These are phyloP conservation scores for Cornus florida DNA, from an alignment of 148 eudicot genomes.

Conservation along the genomic window DNA sequence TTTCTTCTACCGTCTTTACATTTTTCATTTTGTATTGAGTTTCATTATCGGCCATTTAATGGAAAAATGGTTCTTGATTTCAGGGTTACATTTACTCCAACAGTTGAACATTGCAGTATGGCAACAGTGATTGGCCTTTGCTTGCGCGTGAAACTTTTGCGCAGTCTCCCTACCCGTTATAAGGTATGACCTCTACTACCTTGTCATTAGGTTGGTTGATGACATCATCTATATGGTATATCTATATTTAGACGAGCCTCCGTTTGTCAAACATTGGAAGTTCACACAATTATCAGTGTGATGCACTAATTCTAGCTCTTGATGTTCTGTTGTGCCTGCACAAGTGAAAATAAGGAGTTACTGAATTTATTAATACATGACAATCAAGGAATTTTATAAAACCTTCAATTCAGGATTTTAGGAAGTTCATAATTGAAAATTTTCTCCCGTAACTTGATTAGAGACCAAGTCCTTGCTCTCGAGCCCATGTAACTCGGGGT, in stretches of 20 bases:
- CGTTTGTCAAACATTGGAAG: neutral
- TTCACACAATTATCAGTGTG: neutral
- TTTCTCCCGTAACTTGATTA: neutral
- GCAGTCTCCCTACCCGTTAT: conserved; percentile 80
- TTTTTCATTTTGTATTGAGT: neutral
- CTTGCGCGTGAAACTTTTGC: conserved; percentile 90
- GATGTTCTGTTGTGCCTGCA: neutral
- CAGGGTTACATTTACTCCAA: conserved; percentile 95
- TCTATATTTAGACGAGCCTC: neutral
- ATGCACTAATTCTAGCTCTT: neutral
- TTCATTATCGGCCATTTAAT: conserved; percentile 1
- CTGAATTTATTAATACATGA: neutral
- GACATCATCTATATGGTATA: neutral
- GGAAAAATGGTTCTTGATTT: conserved; percentile 8
- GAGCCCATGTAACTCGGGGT: too few species aligned
- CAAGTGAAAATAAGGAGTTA: neutral
- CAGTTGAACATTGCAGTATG: conserved; percentile 98
- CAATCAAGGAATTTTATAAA: neutral
- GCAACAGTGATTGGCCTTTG: conserved; percentile 93
- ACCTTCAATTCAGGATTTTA: neutral
- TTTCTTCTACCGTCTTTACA: neutral
- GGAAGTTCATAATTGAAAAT: neutral
- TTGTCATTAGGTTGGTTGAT: conserved; percentile 3
- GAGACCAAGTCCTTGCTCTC: neutral
- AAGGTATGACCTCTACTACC: conserved; percentile 43